Evolutionary conservation across 108 stramenopile genomes (phyloP), one percentile per base, ranked within the genome.

Genomic region (Stephanodiscus triporus): DNA sequence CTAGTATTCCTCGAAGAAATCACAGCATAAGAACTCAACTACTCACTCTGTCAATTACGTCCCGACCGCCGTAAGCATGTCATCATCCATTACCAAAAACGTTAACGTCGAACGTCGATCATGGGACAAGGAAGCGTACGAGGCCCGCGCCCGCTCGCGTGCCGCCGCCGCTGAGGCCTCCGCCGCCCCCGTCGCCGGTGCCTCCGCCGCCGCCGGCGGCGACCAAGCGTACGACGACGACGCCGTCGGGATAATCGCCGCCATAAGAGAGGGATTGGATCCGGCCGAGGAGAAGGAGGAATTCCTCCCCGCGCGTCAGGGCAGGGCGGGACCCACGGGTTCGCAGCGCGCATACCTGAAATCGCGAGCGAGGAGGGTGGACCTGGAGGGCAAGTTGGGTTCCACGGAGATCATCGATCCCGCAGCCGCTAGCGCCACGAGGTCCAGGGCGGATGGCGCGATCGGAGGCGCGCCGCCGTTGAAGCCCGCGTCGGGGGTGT

Each of bases 61-160:
- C n/a, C n/a, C n/a, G n/a, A n/a, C n/a, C n/a, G n/a, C n/a, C n/a
- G n/a, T n/a, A 11, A 54, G 53, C 53, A 27, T 54, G 26, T 54
- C 53, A 13, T 45, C 72, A 32, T 50, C 72, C 62, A 84, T 75
- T 42, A 76, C 71, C 76, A 82, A 71, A 55, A 73, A 26, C 70
- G 73, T 88, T 29, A 97, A 97, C 63, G 96, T 95, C 1, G 77
- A 83, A 58, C 78, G 97, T 24, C 87, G 98, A 37, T 97, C 95
- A 40, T 98, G 98, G 98, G 97, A 98, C 75, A 76, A 87, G 56
- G 96, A 95, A 66, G 74, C 82, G 30, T 97, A 94, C 71, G 96
- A 95, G 76, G 75, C 89, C 32, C 64, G 75, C 58, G 98, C 97
- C 20, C 89, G 88, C 55, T 95, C 85, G 29, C 88, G 88, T 63